phyloP scores from a whole-genome alignment of 148 eudicot species.

The Arctostaphylos glauca region DNA sequence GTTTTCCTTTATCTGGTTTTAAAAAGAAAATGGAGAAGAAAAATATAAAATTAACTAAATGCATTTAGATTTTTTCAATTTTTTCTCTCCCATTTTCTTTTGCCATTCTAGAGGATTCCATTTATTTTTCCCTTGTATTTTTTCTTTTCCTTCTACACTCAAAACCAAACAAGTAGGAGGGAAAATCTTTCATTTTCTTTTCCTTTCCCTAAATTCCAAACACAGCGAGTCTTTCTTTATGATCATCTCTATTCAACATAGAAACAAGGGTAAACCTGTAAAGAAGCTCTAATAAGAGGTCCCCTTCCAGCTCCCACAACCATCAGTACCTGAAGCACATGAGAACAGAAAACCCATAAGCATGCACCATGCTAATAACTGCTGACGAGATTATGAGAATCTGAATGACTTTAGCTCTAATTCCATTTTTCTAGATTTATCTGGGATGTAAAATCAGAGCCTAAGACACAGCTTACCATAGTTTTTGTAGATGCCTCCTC shows the following conservation, averaged over 20 bases:
- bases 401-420: background rate
- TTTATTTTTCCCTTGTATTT: too few species aligned
- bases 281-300: conserved; percentile 92
- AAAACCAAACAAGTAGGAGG: too few species aligned
- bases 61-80: too few species aligned
- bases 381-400: background rate
- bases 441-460: background rate
- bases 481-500: conserved; percentile 59
- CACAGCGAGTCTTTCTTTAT: background rate
- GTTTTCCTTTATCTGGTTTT: too few species aligned
- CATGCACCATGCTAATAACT: conserved; percentile 3
- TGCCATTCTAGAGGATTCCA: too few species aligned
- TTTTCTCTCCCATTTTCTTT: too few species aligned
- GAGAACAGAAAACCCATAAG: background rate
- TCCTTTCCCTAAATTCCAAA: too few species aligned
- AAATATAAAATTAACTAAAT: too few species aligned
- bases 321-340: conserved; percentile 70
- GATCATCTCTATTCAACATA: background rate
- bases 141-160: too few species aligned
- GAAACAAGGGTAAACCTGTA: conserved; percentile 50
- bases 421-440: background rate
- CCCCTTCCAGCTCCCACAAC: conserved; percentile 99
- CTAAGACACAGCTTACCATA: conserved; percentile 49
- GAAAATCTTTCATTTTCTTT: too few species aligned
- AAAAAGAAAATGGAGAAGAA: too few species aligned